Percentiles rank a stretch among this genome's conserved stretches.
Evolutionary conservation across 768 basidiomycete species (phyloP).

Genomic region (Amanita fuliginea): DNA sequence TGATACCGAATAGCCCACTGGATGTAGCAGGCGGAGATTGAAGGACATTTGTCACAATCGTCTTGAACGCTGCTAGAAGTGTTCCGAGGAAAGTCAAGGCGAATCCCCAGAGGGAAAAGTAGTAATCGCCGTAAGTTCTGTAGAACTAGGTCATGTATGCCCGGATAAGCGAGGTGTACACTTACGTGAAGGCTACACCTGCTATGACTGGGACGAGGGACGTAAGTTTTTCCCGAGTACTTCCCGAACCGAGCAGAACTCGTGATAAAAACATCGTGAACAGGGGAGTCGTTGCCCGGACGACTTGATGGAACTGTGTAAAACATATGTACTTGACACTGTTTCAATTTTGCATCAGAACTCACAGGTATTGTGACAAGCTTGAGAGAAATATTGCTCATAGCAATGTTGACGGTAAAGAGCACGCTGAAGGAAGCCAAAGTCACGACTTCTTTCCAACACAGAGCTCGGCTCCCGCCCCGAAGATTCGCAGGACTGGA

Average conservation of each 20-base stretch:
- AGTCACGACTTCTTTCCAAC: conserved; percentile 41
- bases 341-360: conserved; percentile 9
- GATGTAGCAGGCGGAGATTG: conserved; percentile 31
- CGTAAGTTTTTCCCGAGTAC: conserved; percentile 51
- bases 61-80: conserved; percentile 86
- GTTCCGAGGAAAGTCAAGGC: conserved; percentile 86
- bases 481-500: conserved; percentile 9
- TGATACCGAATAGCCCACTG: background rate
- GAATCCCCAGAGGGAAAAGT: conserved; percentile 79
- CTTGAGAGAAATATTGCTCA: conserved; percentile 85
- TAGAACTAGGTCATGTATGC: background rate
- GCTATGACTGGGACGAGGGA: conserved; percentile 77
- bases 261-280: conserved; percentile 79
- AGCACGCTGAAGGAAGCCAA: conserved; percentile 78
- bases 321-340: background rate
- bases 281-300: conserved; percentile 85
- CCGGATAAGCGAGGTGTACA: conserved; percentile 10
- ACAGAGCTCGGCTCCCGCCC: conserved; percentile 21
- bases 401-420: conserved; percentile 90
- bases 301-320: conserved; percentile 88
- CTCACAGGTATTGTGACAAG: conserved; percentile 85
- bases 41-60: conserved; percentile 79
- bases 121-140: conserved; percentile 93
- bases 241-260: conserved; percentile 50
- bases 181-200: conserved; percentile 88